Conservation (phyloP, 2,329 filamentous ascomycete species). For the Aspergillus spinulosporus region DNA sequence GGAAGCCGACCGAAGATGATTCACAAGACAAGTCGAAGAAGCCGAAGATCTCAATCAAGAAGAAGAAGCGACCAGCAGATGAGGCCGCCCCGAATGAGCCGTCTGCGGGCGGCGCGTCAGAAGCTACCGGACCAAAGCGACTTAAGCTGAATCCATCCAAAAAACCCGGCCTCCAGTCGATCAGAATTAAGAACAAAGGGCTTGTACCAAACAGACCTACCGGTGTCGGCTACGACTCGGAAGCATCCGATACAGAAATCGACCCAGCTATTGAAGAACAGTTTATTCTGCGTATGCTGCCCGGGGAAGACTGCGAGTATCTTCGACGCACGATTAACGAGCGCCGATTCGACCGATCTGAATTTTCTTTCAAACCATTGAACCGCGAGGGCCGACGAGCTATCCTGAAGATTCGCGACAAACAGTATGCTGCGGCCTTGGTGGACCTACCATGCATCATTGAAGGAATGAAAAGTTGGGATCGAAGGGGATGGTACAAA, state of each 20-base stretch:
- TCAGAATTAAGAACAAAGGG: slow-evolving; percentile 67
- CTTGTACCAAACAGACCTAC: slow-evolving; percentile 67
- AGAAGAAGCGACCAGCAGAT: slow-evolving; percentile 43
- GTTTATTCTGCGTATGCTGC: slow-evolving; percentile 83
- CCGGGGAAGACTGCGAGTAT: slow-evolving; percentile 83
- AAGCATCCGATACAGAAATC: slow-evolving; percentile 83
- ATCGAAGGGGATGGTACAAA: slow-evolving; percentile 84
- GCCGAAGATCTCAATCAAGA: slow-evolving; percentile 39
- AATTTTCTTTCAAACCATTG: slow-evolving; percentile 79
- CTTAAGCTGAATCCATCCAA: slow-evolving; percentile 43
- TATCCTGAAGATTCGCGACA: slow-evolving; percentile 67
- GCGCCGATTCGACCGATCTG: slow-evolving; percentile 74
- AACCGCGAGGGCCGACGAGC: slow-evolving; percentile 68
- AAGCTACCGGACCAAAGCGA: slow-evolving; percentile 37
- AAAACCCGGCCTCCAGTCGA: slow-evolving; percentile 43
- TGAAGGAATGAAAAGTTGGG: slow-evolving; percentile 92
- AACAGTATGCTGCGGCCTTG: slow-evolving; percentile 73
- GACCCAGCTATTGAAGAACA: slow-evolving; percentile 90
- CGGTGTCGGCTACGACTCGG: slow-evolving; percentile 94
- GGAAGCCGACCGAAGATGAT: slow-evolving; percentile 27
- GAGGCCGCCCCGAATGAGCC: slow-evolving; percentile 29
- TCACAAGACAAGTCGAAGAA: slow-evolving; percentile 22
- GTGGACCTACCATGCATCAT: slow-evolving; percentile 85
- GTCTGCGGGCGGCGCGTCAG: slow-evolving; percentile 19
- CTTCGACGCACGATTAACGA: slow-evolving; percentile 74